Base-by-base conservation (phyloP, 108 stramenopile genomes). In the Skeletonema grethae region DNA sequence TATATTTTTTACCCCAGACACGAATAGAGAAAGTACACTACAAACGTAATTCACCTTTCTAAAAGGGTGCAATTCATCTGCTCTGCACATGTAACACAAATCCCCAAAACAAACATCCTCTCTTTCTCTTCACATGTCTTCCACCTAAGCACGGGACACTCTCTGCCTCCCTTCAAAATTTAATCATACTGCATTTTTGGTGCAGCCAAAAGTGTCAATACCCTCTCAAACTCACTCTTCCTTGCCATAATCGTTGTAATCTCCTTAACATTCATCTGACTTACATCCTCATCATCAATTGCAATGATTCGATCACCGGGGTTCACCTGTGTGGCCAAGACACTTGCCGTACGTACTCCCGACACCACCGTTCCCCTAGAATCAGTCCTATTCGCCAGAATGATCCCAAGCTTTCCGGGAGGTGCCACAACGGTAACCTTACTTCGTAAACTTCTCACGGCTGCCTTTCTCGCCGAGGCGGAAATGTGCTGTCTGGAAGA, bases 251-350 rank as follows among this genome's bases (percentile, higher is more conserved):
- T 93, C 2, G 91, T 91, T 8, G 92, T 93, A 28, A 95, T 95
- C 72, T 95, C 95, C 39, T 85, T 82, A 15, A 93, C 92, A 28
- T 89, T 90, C 92, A 95, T 95, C 66, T 88, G 88, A 58, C 86
- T 86, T 10, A 95, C 95, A 83, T 95, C 95, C 75, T 95, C 95
- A 2, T 88, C 95, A 69, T 95, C 95, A 74, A 95, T 95, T 10
- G 89, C 92, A 58, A 92, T 81, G 50, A 95, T 95, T 7, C 95
- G 78, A 74, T 95, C 95, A 2, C 92, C 92, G 24, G 95, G 95
- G 15, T 83, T 80, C 0, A 95, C 88, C 55, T 88, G 77, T 2
- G 90, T 85, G 3, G 84, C 90, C 73, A 95, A 69, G 7, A 91
- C 92, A 55, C 78, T 81, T 3, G 90, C 88, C 6, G 90, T 90